Base-by-base conservation (phyloP, 2,329 filamentous ascomycete species). In the Neopestalotiopsis sp. region DNA sequence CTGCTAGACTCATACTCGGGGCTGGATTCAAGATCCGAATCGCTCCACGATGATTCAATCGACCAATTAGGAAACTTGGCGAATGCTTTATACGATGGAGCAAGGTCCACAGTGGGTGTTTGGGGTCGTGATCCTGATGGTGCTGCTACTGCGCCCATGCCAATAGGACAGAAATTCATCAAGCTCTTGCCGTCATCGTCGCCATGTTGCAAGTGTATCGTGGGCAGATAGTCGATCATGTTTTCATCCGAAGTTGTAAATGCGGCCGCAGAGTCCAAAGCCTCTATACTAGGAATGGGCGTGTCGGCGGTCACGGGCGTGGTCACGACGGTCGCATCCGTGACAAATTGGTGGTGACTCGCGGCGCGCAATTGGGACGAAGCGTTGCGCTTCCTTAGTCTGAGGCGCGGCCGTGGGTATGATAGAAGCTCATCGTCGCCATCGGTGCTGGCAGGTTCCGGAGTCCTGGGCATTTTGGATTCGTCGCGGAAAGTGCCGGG, bases 341-440 rank as follows among this genome's bases (percentile, higher is more conserved):
- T 89, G n/a, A 91, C 84, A 74, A 91, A 91, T 65, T 91, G 88
- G 74, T 90, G 84, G 74, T 90, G 84, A 1, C 89, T 91, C 1
- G 89, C 88, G 49, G 88, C 88, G 69, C 84, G 79, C 12, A 88
- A 81, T 68, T 85, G 83, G 58, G 72, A 71, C 30, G 87, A 84
- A 49, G 83, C 83, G 74, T 85, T 83, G 73, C 88, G 87, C 73
- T 85, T 84, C 78, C 88, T 88, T 70, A 90, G 78, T 71, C 83
- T 85, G 73, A 90, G 81, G 66, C 86, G 86, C 70, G 84, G 86
- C 74, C 86, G 84, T 58, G 85, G 85, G 32, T 87, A 83, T 49
- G 85, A 85, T 12, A 86, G 73, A 42, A 73, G 84, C 9, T 82
- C 80, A 67, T 74, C 74, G 30, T 81, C 80, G 28, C 78, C 34